Evolutionary conservation across 2,329 filamentous ascomycete species (phyloP).

Genomic region (Neurospora sp.): DNA sequence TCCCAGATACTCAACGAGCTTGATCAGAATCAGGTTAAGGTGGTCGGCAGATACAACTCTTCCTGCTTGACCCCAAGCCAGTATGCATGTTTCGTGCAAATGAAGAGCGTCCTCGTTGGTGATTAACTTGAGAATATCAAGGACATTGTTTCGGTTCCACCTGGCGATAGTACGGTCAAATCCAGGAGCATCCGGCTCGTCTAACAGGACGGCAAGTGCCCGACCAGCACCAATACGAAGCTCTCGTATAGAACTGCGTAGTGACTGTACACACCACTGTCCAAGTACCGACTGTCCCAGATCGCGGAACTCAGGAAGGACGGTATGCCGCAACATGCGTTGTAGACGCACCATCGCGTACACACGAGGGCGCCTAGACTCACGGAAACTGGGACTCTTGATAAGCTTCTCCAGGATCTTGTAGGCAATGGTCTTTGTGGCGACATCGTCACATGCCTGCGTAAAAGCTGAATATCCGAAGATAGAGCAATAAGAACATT

Average conservation of each 20-base stretch:
- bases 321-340: constrained; percentile 58
- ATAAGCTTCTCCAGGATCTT: constrained; percentile 37
- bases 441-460: background rate
- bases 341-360: constrained; percentile 63
- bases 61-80: constrained; percentile 80
- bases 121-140: constrained; percentile 63
- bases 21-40: constrained; percentile 74
- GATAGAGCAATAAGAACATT: constrained; percentile 13
- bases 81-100: constrained; percentile 73
- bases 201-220: constrained; percentile 44
- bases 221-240: constrained; percentile 72
- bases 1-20: constrained; percentile 78
- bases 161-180: constrained; percentile 34
- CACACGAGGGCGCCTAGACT: constrained; percentile 54
- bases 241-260: constrained; percentile 79
- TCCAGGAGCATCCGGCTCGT: constrained; percentile 28
- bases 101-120: constrained; percentile 58
- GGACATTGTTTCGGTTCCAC: constrained; percentile 58
- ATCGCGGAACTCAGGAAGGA: constrained; percentile 49
- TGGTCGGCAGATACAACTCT: constrained; percentile 70
- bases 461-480: background rate
- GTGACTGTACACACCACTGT: constrained; percentile 70
- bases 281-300: constrained; percentile 60
- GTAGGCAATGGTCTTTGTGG: constrained; percentile 3
- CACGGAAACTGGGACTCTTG: constrained; percentile 34